Evolutionary conservation across 768 basidiomycete species (phyloP).

Genomic region (Amanita inopinata): DNA sequence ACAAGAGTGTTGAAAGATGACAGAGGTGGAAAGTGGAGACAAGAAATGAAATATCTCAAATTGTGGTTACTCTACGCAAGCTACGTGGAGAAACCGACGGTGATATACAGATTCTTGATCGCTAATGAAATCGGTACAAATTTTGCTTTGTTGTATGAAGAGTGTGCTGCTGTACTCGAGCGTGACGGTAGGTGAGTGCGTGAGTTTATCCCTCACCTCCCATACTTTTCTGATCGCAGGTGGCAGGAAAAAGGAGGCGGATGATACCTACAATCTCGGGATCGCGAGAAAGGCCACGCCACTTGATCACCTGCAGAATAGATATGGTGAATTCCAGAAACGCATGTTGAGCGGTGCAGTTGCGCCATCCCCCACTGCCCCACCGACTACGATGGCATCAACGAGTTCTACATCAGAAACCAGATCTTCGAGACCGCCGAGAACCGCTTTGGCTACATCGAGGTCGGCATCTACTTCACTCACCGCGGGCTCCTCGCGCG

Average conservation of each 20-base stretch:
- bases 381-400: no score
- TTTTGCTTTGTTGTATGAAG: conserved; percentile 82
- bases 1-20: conserved; percentile 78
- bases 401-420: conserved; percentile 35
- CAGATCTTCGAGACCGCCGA: conserved; percentile 21
- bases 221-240: conserved; percentile 7
- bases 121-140: conserved; percentile 84
- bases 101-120: conserved; percentile 85
- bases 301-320: conserved; percentile 65
- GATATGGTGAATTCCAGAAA: conserved; percentile 83
- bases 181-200: conserved; percentile 60
- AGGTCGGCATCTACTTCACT: background rate
- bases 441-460: conserved; percentile 6
- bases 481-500: conserved; percentile 19
- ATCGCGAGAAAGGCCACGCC: conserved; percentile 78
- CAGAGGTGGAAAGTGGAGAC: conserved; percentile 62
- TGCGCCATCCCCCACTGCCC: conserved; percentile 19
- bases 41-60: conserved; percentile 81
- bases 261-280: conserved; percentile 80
- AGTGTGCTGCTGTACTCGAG: conserved; percentile 81
- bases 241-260: conserved; percentile 76
- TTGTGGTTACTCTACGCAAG: conserved; percentile 92
- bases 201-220: conserved; percentile 3
- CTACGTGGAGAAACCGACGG: conserved; percentile 80
- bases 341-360: conserved; percentile 64